Percentiles rank a stretch among this genome's conserved stretches.
Conservation (phyloP, 148 eudicot species). For the Rhododendron williamsianum region DNA sequence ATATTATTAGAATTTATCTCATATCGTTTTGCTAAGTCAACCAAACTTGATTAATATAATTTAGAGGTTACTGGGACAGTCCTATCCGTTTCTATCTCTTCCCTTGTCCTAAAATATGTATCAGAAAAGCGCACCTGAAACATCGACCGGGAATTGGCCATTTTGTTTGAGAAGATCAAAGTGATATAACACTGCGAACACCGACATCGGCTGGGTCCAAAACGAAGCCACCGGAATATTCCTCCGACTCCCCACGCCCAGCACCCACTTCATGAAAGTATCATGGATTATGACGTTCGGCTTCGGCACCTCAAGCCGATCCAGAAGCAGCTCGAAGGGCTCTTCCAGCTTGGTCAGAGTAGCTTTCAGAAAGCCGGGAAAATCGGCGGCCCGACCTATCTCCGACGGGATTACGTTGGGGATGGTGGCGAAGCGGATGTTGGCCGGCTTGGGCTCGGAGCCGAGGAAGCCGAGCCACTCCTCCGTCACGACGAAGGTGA, state of each 20-base stretch:
- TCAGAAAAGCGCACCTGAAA: conserved; percentile 8
- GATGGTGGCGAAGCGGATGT: conserved; percentile 12
- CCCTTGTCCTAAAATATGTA: neutral
- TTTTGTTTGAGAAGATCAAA: conserved; percentile 13
- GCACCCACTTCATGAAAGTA: neutral
- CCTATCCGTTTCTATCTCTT: neutral
- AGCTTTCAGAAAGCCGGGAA: conserved; percentile 15
- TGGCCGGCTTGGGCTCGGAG: conserved; percentile 6
- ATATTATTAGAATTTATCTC: no score
- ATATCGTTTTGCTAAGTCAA: no score
- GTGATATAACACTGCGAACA: neutral
- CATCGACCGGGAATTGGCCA: conserved; percentile 6
- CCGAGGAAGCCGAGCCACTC: conserved; percentile 30
- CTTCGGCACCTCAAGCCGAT: conserved; percentile 12
- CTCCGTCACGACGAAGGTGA: conserved; percentile 33
- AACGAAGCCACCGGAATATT: conserved; percentile 15
- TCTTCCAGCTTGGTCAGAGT: conserved; percentile 16
- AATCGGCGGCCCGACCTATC: conserved; percentile 15
- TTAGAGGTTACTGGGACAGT: no score
- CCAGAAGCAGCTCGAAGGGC: conserved; percentile 22
- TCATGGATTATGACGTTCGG: conserved; percentile 10
- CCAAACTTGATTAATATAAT: no score
- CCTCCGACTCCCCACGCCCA: conserved; percentile 11
- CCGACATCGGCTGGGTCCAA: neutral
- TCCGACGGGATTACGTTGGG: conserved; percentile 28